Evolutionary conservation across 768 basidiomycete species (phyloP).

Genomic region (Daedaleopsis nitida): DNA sequence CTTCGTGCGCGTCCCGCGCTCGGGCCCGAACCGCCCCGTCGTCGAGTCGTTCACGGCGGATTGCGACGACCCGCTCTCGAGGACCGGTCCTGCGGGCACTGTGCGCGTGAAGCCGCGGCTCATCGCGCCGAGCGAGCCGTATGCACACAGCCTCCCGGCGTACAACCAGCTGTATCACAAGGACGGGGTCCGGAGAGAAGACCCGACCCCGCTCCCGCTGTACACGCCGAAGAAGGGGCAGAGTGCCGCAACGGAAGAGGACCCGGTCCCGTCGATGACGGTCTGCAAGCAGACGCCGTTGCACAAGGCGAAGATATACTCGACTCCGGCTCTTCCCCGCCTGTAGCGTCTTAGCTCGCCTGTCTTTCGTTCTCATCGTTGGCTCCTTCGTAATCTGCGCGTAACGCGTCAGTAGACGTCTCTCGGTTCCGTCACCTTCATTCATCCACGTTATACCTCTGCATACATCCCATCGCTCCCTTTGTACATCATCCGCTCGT

Average conservation of each 20-base stretch:
- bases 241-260: not conserved
- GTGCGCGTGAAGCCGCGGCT: not conserved
- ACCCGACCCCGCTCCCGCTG: conserved; percentile 53
- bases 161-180: conserved; percentile 79
- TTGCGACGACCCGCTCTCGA: conserved; percentile 46
- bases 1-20: conserved; percentile 22
- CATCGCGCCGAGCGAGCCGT: conserved; percentile 19
- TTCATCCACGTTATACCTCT: too few species aligned
- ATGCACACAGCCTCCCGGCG: conserved; percentile 52
- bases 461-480: too few species aligned
- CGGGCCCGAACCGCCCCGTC: not conserved
- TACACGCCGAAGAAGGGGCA: conserved; percentile 23
- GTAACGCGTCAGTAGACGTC: not conserved
- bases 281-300: conserved; percentile 15
- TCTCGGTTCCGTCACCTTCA: not conserved
- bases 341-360: not conserved
- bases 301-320: not conserved
- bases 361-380: not conserved
- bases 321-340: not conserved
- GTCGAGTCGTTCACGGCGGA: conserved; percentile 45
- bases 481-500: too few species aligned
- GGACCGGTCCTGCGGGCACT: conserved; percentile 9
- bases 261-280: not conserved
- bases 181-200: conserved; percentile 74
- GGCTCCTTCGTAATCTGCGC: not conserved